Percentiles rank a stretch among this genome's conserved stretches.
phyloP scores from a whole-genome alignment of 257 asterid genomes.

The Penstemon eatonii region DNA sequence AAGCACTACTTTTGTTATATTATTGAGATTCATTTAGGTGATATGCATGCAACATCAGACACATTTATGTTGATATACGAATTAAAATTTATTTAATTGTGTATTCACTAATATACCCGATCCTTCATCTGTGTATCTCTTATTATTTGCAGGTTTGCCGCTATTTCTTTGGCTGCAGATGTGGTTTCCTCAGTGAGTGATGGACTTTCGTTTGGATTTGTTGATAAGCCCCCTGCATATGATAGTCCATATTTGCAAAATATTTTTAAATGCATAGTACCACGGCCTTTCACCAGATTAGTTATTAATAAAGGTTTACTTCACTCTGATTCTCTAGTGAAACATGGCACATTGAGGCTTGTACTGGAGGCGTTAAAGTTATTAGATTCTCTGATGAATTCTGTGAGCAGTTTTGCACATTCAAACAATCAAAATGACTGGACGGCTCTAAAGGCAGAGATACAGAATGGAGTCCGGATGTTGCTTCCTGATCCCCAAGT shows the following conservation, averaged over 20 bases:
- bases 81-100: background rate
- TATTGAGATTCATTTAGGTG: constrained; percentile 3
- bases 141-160: constrained; percentile 67
- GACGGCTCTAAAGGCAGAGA: constrained; percentile 56
- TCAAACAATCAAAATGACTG: constrained; percentile 39
- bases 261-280: constrained; percentile 68
- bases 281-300: constrained; percentile 64
- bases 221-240: constrained; percentile 45
- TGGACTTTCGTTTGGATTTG: constrained; percentile 52
- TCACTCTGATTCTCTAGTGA: constrained; percentile 69
- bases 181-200: constrained; percentile 67
- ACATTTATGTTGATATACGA: background rate
- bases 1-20: constrained; percentile 20
- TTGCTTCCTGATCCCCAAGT: constrained; percentile 84
- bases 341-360: constrained; percentile 78
- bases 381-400: constrained; percentile 55
- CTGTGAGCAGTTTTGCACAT: constrained; percentile 40
- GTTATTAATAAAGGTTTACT: constrained; percentile 77
- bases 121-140: background rate
- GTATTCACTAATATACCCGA: background rate
- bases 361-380: constrained; percentile 71
- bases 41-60: background rate
- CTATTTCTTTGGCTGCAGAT: constrained; percentile 83
- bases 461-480: constrained; percentile 60
- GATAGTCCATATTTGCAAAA: constrained; percentile 52